Evolutionary conservation across 192 early-diverging fungal species (phyloP).

Genomic region (Chytriomyces sp.): DNA sequence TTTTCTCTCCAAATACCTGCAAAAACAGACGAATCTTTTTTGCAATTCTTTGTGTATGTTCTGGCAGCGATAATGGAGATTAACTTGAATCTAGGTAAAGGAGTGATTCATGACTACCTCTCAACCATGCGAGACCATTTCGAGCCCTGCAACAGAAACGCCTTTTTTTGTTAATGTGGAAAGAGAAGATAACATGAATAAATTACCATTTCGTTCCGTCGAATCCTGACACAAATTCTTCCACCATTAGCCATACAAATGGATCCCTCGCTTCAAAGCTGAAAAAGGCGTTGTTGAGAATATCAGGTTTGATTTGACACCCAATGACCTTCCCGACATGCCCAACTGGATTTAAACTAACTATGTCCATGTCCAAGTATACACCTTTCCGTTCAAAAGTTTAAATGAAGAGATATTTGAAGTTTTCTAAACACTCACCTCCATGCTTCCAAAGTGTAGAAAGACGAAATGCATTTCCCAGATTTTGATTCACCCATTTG

Average conservation of each 20-base stretch:
- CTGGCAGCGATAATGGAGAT: no score
- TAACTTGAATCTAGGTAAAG: no score
- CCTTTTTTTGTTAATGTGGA: not conserved
- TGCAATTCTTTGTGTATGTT: not conserved
- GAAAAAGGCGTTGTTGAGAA: conserved; percentile 40
- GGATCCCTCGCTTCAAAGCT: conserved; percentile 34
- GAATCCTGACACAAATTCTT: conserved; percentile 41
- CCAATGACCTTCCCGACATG: conserved; percentile 24
- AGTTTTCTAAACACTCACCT: no score
- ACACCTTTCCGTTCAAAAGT: no score
- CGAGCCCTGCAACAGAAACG: conserved; percentile 36
- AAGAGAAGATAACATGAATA: not conserved
- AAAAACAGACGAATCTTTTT: not conserved
- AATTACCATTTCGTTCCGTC: conserved; percentile 35
- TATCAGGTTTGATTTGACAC: conserved; percentile 10
- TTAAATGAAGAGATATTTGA: no score
- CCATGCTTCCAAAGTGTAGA: conserved; percentile 35
- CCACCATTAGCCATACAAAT: conserved; percentile 41
- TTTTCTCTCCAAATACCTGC: no score
- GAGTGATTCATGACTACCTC: no score
- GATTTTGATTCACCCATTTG: conserved; percentile 41
- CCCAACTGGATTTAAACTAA: conserved; percentile 33
- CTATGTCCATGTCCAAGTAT: conserved; percentile 47
- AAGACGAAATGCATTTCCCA: conserved; percentile 43
- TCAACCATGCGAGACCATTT: conserved; percentile 36